phyloP scores from a whole-genome alignment of 352 stramenopile genomes.

The Phytophthora tubulina region DNA sequence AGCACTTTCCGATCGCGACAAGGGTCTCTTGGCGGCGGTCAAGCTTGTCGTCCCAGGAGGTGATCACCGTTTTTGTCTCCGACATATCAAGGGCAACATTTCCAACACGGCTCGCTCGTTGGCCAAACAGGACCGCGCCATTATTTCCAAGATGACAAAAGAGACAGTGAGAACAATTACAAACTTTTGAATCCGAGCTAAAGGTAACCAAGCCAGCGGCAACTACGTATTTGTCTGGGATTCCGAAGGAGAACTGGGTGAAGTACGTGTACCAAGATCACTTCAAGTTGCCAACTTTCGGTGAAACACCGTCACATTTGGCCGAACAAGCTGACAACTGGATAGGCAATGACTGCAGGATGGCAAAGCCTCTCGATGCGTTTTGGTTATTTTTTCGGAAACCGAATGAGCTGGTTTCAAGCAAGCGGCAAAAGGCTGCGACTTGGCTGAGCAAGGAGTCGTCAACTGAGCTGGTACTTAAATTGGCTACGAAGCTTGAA shows the following conservation, averaged over 20 bases:
- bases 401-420: neutral
- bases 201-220: neutral
- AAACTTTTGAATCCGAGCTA: neutral
- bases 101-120: no score
- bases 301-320: conserved; percentile 33
- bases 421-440: neutral
- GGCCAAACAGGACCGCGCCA: no score
- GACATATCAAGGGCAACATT: no score
- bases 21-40: no score
- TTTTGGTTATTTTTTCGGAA: neutral
- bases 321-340: conserved; percentile 31
- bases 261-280: conserved; percentile 34
- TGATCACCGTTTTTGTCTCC: no score
- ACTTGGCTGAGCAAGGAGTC: neutral
- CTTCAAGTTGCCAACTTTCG: conserved; percentile 29
- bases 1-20: no score
- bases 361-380: neutral
- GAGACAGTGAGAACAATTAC: neutral
- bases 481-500: neutral
- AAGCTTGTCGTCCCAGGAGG: no score
- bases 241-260: conserved; percentile 20
- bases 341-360: neutral
- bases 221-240: conserved; percentile 15
- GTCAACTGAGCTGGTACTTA: neutral
- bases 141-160: no score